Evolutionary conservation across 2,329 filamentous ascomycete genomes (phyloP), one percentile per base, ranked within the genome.

Genomic region (Pyricularia pennisetigena): DNA sequence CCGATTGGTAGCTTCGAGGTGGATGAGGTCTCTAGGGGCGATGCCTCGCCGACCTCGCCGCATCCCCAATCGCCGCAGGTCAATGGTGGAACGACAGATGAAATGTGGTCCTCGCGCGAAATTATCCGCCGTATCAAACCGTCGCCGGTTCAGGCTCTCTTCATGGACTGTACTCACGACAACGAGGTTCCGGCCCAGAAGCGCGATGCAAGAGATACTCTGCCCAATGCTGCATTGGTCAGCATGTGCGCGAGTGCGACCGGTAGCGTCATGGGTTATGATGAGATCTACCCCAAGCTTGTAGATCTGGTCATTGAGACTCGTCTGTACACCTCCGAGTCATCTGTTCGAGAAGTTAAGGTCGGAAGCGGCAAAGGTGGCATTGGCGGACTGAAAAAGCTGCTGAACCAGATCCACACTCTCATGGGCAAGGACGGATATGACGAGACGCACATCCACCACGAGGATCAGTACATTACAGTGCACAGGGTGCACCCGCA

Each of bases 91-190:
- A 70, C 68, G 68, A 74, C 77, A 61, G 76, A 77, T 16, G 74
- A 78, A 7, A 75, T 72, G 49, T 74, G 75, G 20, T 76, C 79
- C 29, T 79, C 81, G 35, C 81, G 83, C 49, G 90, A 94, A 73
- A 86, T 91, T 23, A 84, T 97, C 72, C 90, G 90, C 71, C 90
- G 85, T 70, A 94, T 99, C 78, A 92, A 92, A 72, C 89, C 91
- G n/a, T 91, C 88, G 3, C 92, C 94, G 4, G 90, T 98, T 0
- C 94, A 97, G 72, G 95, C 94, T 0, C 82, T 99, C 0, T 97
- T 99, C 79, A 98, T 98, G 93, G 96, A 99, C 77, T 99, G 96
- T 78, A 99, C 96, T 0, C 95, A 99, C 77, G 95, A 99, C 80
- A 99, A 99, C 74, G 94, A 99, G 79, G 91, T 93, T 2, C 95